phyloP scores from a whole-genome alignment of 1,139 yeast species.

The Geotrichum siamense region DNA sequence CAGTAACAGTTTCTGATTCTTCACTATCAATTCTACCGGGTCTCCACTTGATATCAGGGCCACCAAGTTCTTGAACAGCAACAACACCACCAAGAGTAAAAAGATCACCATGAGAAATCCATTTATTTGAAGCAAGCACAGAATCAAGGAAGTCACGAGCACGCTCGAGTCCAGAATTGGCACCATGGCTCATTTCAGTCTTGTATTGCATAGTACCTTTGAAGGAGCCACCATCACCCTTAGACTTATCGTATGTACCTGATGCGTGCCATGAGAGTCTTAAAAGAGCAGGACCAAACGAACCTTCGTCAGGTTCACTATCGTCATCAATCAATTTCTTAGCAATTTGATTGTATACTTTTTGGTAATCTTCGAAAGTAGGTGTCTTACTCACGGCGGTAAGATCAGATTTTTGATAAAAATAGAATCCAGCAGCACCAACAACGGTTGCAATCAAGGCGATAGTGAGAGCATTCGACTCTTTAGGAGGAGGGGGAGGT shows the following conservation, averaged over 20 bases:
- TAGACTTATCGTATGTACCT: conserved; percentile 58
- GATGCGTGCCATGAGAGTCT: conserved; percentile 74
- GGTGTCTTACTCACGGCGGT: conserved; percentile 30
- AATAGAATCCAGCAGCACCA: conserved; percentile 16
- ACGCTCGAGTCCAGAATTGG: conserved; percentile 63
- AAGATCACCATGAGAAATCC: conserved; percentile 81
- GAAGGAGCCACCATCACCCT: conserved; percentile 67
- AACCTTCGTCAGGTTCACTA: conserved; percentile 62
- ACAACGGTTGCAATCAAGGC: conserved; percentile 19
- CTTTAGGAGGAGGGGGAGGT: conserved; percentile 13
- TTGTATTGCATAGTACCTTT: conserved; percentile 76
- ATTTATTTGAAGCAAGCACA: conserved; percentile 55
- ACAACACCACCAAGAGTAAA: conserved; percentile 83
- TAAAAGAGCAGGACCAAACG: conserved; percentile 59
- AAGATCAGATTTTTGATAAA: conserved; percentile 23
- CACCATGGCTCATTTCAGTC: conserved; percentile 61
- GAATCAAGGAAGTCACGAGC: conserved; percentile 62
- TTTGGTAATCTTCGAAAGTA: conserved; percentile 54
- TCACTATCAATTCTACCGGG: conserved; percentile 61
- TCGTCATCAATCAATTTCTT: conserved; percentile 62
- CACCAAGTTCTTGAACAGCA: conserved; percentile 79
- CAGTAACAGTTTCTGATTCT: conserved; percentile 48
- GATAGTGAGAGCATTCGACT: conserved; percentile 14
- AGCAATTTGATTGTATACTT: conserved; percentile 76
- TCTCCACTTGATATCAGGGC: conserved; percentile 84